Evolutionary conservation across 208 protist genomes (phyloP), one percentile per base, ranked within the genome.

Genomic region (Acanthamoeba divionensis): DNA sequence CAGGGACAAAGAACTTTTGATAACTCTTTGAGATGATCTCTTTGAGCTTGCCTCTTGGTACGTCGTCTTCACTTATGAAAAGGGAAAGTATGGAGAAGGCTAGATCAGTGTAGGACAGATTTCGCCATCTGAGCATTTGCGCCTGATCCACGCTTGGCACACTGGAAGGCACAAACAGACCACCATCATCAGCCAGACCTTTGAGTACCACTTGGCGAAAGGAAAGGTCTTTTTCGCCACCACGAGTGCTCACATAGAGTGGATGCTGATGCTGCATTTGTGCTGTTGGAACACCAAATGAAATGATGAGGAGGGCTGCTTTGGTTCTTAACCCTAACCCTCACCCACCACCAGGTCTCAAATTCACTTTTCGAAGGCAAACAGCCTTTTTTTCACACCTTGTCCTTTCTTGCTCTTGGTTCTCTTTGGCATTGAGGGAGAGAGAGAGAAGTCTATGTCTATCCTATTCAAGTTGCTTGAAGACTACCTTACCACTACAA

Each of bases 181-280:
- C 92, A 50, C 90, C 92, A 6, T 93, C 90, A 73, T 75, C 86
- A 6, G 92, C 90, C 44, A 93, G 41, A 26, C 92, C 92, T 41
- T 80, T 91, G 63, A 92, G 67, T n/a, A 93, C 90, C 10, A 80
- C 91, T 36, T 92, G 47, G 44, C 57, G 41, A 50, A 93, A 93
- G 60, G 90, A 69, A 26, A 50, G 48, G 12, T 29, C 55, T 26
- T 52, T 29, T 52, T 73, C 50, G 1, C 52, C 66, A 54, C 90
- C 90, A 31, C 90, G 47, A 21, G 90, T 92, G 79, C 57, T 73
- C 57, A 60, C 60, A 24, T 89, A 89, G 24, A 80, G 26, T 2
- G 65, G 65, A n/a, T n/a, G n/a, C n/a, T n/a, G n/a, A n/a, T n/a
- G n/a, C n/a, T n/a, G n/a, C n/a, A n/a, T n/a, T n/a, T n/a, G n/a